Conservation (phyloP, 1,284 basidiomycete species). For the Melampsora occidentalis region DNA sequence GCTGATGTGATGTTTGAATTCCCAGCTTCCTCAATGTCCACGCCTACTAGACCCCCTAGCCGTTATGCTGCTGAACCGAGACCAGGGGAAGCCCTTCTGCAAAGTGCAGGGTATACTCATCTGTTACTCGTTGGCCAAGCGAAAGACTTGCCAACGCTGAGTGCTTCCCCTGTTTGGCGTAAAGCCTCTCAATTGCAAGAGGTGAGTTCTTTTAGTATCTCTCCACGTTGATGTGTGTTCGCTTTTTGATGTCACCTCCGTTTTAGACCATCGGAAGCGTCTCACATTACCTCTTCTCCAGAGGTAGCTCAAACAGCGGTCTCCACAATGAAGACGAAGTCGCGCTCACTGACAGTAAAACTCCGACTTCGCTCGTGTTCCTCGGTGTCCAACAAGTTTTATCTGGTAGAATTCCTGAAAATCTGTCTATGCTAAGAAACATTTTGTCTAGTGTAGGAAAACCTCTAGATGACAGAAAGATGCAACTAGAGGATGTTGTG, state of each 20-base stretch:
- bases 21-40: background rate
- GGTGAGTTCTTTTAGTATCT: background rate
- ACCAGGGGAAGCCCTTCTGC: conserved; percentile 26
- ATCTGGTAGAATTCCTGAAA: conserved; percentile 35
- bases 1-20: background rate
- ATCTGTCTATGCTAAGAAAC: conserved; percentile 13
- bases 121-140: conserved; percentile 35
- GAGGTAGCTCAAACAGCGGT: conserved; percentile 10
- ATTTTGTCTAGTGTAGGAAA: conserved; percentile 24
- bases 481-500: conserved; percentile 37
- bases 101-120: conserved; percentile 41
- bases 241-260: background rate
- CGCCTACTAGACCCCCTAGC: background rate
- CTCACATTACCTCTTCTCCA: conserved; percentile 35
- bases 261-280: conserved; percentile 28
- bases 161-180: conserved; percentile 25
- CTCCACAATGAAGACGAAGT: conserved; percentile 22
- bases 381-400: conserved; percentile 37
- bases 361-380: conserved; percentile 32
- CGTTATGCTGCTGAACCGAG: conserved; percentile 19
- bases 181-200: conserved; percentile 35
- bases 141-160: conserved; percentile 23
- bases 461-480: conserved; percentile 39
- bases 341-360: conserved; percentile 12
- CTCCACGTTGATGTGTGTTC: background rate